phyloP scores from a whole-genome alignment of 768 basidiomycete genomes.

The Termitomyces bulborhizus region DNA sequence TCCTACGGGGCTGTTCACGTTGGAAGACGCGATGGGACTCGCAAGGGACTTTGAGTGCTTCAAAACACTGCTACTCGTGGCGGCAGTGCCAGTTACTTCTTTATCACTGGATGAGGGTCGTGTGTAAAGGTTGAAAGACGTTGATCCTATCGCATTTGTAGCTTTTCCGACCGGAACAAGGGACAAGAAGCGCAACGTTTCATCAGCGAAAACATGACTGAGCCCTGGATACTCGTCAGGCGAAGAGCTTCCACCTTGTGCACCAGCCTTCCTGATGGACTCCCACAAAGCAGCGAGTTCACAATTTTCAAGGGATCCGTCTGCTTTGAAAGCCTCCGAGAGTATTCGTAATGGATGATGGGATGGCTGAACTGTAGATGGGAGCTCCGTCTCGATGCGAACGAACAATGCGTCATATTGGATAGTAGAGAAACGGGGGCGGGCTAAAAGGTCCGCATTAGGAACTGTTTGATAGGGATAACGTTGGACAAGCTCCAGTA shows the following conservation, averaged over 20 bases:
- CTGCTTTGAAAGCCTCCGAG: conserved; percentile 51
- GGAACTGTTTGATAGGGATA: conserved; percentile 52
- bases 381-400: conserved; percentile 52
- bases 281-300: conserved; percentile 47
- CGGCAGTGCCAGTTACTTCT: conserved; percentile 12
- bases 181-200: conserved; percentile 51
- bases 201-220: conserved; percentile 58
- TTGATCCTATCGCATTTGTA: conserved; percentile 23
- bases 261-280: conserved; percentile 38
- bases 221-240: conserved; percentile 34
- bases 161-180: conserved; percentile 40
- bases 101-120: conserved; percentile 21
- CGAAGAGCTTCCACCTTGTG: conserved; percentile 23
- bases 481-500: conserved; percentile 60
- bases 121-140: conserved; percentile 25
- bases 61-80: conserved; percentile 12
- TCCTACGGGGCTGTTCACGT: conserved; percentile 17
- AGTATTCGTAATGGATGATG: conserved; percentile 57
- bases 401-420: conserved; percentile 60
- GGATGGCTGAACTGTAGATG: conserved; percentile 26
- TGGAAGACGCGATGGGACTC: conserved; percentile 20
- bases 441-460: conserved; percentile 44
- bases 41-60: conserved; percentile 25
- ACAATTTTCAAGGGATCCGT: conserved; percentile 21
- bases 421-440: conserved; percentile 65